A percentile compares a stretch with the other conserved stretches of the same genome.
phyloP scores from a whole-genome alignment of 2,329 filamentous ascomycete species.

The Keithomyces neogunnii region DNA sequence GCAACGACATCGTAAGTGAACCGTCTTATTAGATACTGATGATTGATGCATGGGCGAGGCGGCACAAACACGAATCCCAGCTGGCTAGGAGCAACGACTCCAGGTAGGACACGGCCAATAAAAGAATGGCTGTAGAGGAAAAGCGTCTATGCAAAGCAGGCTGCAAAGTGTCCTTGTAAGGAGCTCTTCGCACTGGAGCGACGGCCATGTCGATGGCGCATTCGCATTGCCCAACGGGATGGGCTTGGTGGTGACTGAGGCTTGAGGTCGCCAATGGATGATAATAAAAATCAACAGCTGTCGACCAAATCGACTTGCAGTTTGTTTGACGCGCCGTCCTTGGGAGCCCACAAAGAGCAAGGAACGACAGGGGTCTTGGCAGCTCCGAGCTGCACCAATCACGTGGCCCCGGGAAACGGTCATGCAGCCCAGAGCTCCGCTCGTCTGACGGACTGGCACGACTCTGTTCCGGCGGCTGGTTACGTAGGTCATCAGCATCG shows the following conservation, averaged over 20 bases:
- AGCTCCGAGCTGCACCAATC: conserved; percentile 9
- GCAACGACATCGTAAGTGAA: conserved; percentile 9
- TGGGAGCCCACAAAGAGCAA: conserved; percentile 6
- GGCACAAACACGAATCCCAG: conserved; percentile 57
- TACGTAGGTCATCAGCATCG: no score
- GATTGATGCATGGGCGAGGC: background rate
- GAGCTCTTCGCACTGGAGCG: conserved; percentile 45
- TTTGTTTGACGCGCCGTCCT: background rate
- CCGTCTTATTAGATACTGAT: background rate
- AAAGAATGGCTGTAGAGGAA: conserved; percentile 62
- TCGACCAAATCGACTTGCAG: conserved; percentile 12
- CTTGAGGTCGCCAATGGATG: conserved; percentile 1
- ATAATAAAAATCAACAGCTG: conserved; percentile 28
- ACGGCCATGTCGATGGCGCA: conserved; percentile 42
- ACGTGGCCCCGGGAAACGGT: conserved; percentile 14
- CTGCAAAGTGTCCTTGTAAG: conserved; percentile 85
- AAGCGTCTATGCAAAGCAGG: conserved; percentile 83
- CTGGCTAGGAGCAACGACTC: conserved; percentile 62
- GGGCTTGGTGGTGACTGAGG: conserved; percentile 7
- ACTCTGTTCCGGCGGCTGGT: no score
- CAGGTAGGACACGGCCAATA: conserved; percentile 63
- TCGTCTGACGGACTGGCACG: background rate
- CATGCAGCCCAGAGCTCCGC: background rate
- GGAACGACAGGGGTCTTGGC: conserved; percentile 3
- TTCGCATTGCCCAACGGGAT: conserved; percentile 23